A percentile compares a stretch with the other conserved stretches of the same genome.
These are phyloP conservation scores for Dictyostelium capitatum DNA, from an alignment of 78 protist species.

Conservation along the genomic window DNA sequence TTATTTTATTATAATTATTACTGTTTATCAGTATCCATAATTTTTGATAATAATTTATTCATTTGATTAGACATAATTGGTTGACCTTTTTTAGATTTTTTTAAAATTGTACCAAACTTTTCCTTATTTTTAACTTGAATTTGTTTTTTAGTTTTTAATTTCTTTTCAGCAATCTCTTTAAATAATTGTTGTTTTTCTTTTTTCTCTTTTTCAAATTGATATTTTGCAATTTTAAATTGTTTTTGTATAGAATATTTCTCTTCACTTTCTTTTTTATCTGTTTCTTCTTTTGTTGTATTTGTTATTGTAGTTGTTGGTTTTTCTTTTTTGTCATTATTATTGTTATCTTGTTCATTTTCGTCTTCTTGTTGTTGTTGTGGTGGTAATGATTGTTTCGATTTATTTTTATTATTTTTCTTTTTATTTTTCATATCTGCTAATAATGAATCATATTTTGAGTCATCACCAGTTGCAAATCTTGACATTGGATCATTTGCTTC, in stretches of 20 bases:
- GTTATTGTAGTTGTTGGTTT: not conserved
- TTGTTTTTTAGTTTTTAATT: not conserved
- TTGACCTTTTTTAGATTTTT: constrained; percentile 35
- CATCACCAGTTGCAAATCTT: constrained; percentile 27
- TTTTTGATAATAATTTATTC: constrained; percentile 7
- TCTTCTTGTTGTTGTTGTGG: not conserved
- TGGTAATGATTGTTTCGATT: no score
- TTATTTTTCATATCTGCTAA: not conserved
- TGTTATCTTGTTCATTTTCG: not conserved
- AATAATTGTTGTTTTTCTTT: constrained; percentile 7
- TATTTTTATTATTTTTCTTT: not conserved
- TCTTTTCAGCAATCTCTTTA: constrained; percentile 3
- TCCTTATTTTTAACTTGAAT: constrained; percentile 14
- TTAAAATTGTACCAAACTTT: not conserved
- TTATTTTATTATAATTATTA: not conserved
- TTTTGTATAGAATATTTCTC: not conserved
- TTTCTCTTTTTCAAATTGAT: constrained; percentile 22
- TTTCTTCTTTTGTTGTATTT: not conserved
- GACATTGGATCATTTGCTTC: constrained; percentile 16
- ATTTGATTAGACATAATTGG: constrained; percentile 26
- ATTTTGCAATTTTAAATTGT: constrained; percentile 25
- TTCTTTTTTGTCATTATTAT: not conserved
- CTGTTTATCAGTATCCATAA: not conserved
- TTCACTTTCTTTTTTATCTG: not conserved
- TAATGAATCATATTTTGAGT: constrained; percentile 8